These are phyloP conservation scores for Trichoderma semiorbis DNA, from an alignment of 2,329 filamentous ascomycete genomes.

Conservation along the genomic window DNA sequence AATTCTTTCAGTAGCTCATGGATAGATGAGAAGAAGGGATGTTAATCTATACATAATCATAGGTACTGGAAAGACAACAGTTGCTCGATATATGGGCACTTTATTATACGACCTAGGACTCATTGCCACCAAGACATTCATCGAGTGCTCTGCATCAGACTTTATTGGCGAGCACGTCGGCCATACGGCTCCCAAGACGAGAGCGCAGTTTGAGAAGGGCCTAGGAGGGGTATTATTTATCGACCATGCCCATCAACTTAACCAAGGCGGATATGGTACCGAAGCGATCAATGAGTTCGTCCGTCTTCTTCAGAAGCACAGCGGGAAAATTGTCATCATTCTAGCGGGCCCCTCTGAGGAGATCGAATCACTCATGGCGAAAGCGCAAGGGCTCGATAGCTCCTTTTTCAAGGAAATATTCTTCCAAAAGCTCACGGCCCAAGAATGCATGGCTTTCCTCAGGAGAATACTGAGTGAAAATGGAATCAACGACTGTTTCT, in stretches of 20 bases:
- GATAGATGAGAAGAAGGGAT: not conserved
- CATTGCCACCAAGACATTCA: not conserved
- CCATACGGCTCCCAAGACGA: not conserved
- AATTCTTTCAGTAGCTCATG: not conserved
- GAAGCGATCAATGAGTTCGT: slow-evolving; percentile 2
- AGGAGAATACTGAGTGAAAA: not conserved
- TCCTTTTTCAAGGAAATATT: not conserved
- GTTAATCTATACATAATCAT: not conserved
- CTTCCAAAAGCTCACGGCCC: not conserved
- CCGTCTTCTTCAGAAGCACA: not conserved
- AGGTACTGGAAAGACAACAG: slow-evolving; percentile 1
- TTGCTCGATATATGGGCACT: not conserved
- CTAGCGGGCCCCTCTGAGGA: not conserved
- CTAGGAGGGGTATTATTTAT: not conserved
- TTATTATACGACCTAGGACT: not conserved
- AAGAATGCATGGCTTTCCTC: not conserved
- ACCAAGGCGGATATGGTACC: not conserved
- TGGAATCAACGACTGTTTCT: not conserved
- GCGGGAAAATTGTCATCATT: not conserved
- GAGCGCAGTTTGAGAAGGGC: not conserved
- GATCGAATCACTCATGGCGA: not conserved
- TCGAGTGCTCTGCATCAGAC: not conserved
- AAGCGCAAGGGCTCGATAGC: not conserved
- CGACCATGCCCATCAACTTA: not conserved
- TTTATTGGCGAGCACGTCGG: not conserved